Conservation (phyloP, 78 protist species). For the Dictyostelium firmibasis region DNA sequence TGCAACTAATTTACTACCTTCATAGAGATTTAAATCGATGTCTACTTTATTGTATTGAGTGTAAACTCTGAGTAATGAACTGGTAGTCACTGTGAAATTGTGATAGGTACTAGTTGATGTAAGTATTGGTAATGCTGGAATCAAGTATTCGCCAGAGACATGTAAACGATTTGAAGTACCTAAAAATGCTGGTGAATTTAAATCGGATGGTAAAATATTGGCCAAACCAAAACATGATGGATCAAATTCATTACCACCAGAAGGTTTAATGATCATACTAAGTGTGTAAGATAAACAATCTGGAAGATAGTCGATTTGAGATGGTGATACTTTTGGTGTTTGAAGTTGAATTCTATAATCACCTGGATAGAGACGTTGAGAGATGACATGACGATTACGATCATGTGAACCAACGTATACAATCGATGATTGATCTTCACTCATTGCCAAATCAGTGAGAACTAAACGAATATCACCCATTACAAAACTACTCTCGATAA, state of each 20-base stretch:
- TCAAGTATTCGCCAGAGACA: conserved; percentile 18
- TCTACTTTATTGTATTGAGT: conserved; percentile 19
- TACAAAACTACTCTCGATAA: not conserved
- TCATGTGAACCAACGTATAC: conserved; percentile 17
- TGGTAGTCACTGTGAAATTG: not conserved
- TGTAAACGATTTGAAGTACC: conserved; percentile 23
- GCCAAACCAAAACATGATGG: conserved; percentile 9
- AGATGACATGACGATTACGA: conserved; percentile 24
- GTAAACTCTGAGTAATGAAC: conserved; percentile 28
- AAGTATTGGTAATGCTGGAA: conserved; percentile 4
- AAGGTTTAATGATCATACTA: not conserved
- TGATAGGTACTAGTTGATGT: not conserved
- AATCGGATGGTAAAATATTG: not conserved
- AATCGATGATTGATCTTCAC: not conserved
- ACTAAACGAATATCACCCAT: not conserved
- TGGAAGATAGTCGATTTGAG: not conserved
- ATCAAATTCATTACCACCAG: not conserved
- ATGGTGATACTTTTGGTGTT: not conserved
- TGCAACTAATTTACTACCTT: not conserved
- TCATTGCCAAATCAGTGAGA: not conserved
- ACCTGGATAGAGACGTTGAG: conserved; percentile 8
- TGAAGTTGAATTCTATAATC: not conserved
- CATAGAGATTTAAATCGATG: conserved; percentile 38
- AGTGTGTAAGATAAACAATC: not conserved
- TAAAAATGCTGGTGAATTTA: conserved; percentile 39